Conservation (phyloP, 306 rosid species). For the Quercus cerris region DNA sequence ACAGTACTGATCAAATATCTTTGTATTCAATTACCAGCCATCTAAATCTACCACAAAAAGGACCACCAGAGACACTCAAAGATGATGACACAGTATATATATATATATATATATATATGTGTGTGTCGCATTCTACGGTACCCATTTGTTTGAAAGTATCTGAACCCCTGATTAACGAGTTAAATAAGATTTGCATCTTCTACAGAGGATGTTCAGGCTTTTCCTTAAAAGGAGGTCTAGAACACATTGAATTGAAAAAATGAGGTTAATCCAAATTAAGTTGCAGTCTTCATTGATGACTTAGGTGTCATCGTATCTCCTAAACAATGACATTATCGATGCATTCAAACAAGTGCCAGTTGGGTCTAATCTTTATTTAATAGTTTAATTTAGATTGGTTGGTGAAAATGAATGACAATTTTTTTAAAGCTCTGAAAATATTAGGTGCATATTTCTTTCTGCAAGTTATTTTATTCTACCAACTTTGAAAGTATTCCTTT, state of each 20-base stretch:
- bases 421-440: neutral
- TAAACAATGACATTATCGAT: constrained; percentile 25
- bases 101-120: too few species aligned
- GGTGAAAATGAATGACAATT: constrained; percentile 19
- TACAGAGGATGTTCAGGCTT: neutral
- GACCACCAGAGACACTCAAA: neutral
- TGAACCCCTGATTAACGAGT: neutral
- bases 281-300: constrained; percentile 6
- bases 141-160: neutral
- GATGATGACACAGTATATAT: neutral
- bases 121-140: too few species aligned
- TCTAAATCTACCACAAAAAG: neutral
- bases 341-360: constrained; percentile 43
- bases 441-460: neutral
- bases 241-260: neutral
- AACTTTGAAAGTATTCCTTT: constrained; percentile 11
- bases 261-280: neutral
- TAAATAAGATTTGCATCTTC: neutral
- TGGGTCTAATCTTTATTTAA: constrained; percentile 45
- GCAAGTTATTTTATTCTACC: neutral
- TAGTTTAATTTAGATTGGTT: constrained; percentile 29
- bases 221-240: neutral
- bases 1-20: neutral
- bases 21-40: neutral
- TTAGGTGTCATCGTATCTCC: constrained; percentile 37